Evolutionary conservation across 768 basidiomycete species (phyloP), one percentile per base, ranked within the genome.

Genomic region (Suillus fuscotomentosus): DNA sequence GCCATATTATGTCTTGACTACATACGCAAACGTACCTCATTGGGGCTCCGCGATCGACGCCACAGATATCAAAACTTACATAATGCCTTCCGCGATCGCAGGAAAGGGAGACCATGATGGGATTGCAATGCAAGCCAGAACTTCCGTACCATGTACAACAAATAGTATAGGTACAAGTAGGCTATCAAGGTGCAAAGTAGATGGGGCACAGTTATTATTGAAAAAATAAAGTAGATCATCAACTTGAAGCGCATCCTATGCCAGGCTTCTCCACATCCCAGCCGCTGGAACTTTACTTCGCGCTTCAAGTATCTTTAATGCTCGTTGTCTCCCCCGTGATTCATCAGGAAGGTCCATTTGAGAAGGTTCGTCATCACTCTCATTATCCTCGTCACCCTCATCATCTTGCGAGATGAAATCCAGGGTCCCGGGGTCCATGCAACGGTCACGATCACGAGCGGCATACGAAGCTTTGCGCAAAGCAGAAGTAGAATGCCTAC

Each of bases 241-340:
- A 57, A 53, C 55, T 36, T 38, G 66, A 67, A 60, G 36, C 57
- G 66, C 67, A 64, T 54, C 63, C 73, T 65, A 82, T 45, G 87
- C 90, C 70, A 93, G 78, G 78, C 91, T 93, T 70, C 90, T 82
- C 90, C 90, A 93, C 90, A 92, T 92, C 43, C 90, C 88, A 63
- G 82, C 83, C 65, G 82, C 83, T 2, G 91, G 91, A 31, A 92
- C 67, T 73, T 85, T 82, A 67, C 84, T 89, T 57, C 90, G 83
- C 24, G 85, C 85, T 71, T 92, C 83, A 60, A 93, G 77, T 59
- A 94, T 94, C 76, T 81, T 86, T 66, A 88, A 71, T 2, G 91
- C 91, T 54, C 80, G 84, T 66, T 81, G 82, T 54, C 86, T 80
- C 2, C 86, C 85, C 48, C 87, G 81, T 31, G 78, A 81, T 39